phyloP scores from a whole-genome alignment of 1,139 yeast genomes.

The Yamadazyma sp. region DNA sequence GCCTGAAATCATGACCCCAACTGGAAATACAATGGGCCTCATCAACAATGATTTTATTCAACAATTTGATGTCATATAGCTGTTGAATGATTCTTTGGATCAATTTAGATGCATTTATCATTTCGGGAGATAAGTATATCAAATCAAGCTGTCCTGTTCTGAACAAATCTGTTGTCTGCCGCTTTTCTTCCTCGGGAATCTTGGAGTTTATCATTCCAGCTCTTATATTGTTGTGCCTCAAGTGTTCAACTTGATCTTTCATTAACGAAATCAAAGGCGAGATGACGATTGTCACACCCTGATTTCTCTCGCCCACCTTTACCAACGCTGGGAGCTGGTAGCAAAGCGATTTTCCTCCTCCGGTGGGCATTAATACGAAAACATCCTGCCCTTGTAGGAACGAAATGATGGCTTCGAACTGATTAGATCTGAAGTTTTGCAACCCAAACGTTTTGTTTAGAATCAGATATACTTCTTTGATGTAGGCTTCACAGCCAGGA shows the following conservation, averaged over 20 bases:
- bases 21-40: conserved; percentile 99
- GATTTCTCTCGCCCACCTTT: conserved; percentile 59
- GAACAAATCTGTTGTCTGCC: conserved; percentile 61
- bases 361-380: conserved; percentile 97
- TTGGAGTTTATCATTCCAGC: conserved; percentile 92
- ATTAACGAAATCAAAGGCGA: conserved; percentile 94
- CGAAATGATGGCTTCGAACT: conserved; percentile 81
- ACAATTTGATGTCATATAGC: conserved; percentile 51
- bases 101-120: conserved; percentile 76
- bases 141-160: conserved; percentile 68
- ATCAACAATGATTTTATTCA: conserved; percentile 91
- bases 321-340: conserved; percentile 93
- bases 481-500: conserved; percentile 37
- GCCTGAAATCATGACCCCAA: conserved; percentile 99
- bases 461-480: conserved; percentile 58
- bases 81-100: conserved; percentile 64
- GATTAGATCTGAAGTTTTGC: conserved; percentile 74
- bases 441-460: conserved; percentile 63
- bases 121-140: conserved; percentile 92
- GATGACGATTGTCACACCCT: conserved; percentile 86
- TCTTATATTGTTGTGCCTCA: conserved; percentile 60
- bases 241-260: conserved; percentile 95
- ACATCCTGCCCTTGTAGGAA: conserved; percentile 82
- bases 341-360: conserved; percentile 97
- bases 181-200: conserved; percentile 63